These are phyloP conservation scores for Gymnopilus junonius DNA, from an alignment of 768 basidiomycete genomes.

Conservation along the genomic window DNA sequence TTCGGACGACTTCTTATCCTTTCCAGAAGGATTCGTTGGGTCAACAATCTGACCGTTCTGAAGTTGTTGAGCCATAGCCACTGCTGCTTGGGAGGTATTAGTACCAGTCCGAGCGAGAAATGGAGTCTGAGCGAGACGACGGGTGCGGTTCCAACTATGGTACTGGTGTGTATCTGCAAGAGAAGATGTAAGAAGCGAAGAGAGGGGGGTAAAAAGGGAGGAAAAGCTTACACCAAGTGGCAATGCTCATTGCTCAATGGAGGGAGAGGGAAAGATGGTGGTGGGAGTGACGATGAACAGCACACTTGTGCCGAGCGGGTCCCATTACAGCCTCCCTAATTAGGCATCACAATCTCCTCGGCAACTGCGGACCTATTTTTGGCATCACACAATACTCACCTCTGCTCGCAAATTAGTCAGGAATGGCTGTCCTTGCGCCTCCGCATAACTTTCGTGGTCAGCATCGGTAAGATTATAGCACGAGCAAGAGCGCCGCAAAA, in stretches of 20 bases:
- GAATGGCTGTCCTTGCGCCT: no score
- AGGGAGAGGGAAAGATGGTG: background rate
- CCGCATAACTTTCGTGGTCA: no score
- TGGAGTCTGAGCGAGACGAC: constrained; percentile 53
- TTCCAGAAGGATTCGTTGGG: background rate
- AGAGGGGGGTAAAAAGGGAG: background rate
- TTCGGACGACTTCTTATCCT: constrained; percentile 68
- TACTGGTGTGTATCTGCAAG: constrained; percentile 51
- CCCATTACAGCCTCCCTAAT: constrained; percentile 2
- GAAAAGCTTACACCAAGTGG: constrained; percentile 42
- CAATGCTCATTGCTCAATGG: constrained; percentile 32
- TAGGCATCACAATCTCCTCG: background rate
- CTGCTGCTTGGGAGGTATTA: constrained; percentile 48
- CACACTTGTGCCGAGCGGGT: no score
- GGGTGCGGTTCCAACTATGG: constrained; percentile 61
- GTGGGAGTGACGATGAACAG: constrained; percentile 11
- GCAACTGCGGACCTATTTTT: constrained; percentile 13
- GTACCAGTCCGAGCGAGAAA: constrained; percentile 58
- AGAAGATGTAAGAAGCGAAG: background rate
- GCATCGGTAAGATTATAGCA: no score
- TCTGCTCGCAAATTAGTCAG: no score
- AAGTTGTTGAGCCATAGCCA: constrained; percentile 48
- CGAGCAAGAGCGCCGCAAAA: no score
- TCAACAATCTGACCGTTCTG: constrained; percentile 28
- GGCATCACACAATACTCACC: background rate